A percentile compares a stretch with the other conserved stretches of the same genome.
These are phyloP conservation scores for Coffea humblotiana DNA, from an alignment of 305 asterid species.

Conservation along the genomic window DNA sequence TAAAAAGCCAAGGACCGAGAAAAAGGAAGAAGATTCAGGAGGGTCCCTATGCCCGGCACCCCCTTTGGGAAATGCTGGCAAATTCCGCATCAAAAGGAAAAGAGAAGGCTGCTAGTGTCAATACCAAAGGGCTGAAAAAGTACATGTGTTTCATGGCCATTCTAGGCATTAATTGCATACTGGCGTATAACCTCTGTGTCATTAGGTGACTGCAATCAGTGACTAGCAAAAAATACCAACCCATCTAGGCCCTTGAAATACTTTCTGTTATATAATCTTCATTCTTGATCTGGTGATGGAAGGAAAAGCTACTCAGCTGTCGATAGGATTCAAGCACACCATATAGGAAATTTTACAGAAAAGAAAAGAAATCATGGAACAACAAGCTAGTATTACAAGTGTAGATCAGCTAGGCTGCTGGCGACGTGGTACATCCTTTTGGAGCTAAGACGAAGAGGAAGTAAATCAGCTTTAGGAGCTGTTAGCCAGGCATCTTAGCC, in stretches of 20 bases:
- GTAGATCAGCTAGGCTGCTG: neutral
- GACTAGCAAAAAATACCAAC: neutral
- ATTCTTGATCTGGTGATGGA: neutral
- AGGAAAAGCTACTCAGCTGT: neutral
- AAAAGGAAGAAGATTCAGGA: conserved; percentile 36
- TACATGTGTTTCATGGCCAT: conserved; percentile 50
- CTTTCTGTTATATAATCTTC: too few species aligned
- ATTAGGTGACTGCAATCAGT: neutral
- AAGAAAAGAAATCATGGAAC: neutral
- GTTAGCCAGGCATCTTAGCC: neutral
- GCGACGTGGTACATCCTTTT: neutral
- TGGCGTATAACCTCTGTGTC: neutral
- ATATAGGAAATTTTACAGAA: neutral
- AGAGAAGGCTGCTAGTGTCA: conserved; percentile 36
- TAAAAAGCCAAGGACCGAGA: conserved; percentile 34
- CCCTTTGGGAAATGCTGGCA: conserved; percentile 15
- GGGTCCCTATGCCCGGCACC: conserved; percentile 6
- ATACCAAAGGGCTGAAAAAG: conserved; percentile 41
- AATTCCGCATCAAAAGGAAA: conserved; percentile 17
- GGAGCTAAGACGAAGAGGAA: neutral
- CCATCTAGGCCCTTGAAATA: neutral
- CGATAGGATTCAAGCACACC: neutral
- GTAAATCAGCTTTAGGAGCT: neutral
- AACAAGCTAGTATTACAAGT: neutral
- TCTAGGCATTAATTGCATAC: conserved; percentile 22